Conservation (phyloP, 2,329 filamentous ascomycete species). For the Cephalotrichum gorgonifer region DNA sequence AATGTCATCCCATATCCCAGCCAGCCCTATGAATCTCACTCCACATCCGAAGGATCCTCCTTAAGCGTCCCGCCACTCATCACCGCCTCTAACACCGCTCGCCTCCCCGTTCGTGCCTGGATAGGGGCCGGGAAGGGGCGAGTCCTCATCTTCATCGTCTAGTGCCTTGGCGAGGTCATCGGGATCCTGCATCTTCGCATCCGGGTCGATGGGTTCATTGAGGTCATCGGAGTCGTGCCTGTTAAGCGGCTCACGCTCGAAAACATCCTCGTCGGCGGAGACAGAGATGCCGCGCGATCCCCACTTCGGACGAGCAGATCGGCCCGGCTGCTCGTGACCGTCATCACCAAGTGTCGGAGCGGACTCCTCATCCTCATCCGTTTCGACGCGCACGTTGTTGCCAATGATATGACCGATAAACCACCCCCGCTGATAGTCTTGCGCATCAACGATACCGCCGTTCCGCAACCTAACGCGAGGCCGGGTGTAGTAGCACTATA, state of each 20-base stretch:
- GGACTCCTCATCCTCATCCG: slow-evolving; percentile 58
- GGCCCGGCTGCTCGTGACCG: slow-evolving; percentile 9
- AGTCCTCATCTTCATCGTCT: slow-evolving; percentile 33
- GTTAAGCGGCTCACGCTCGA: slow-evolving; percentile 37
- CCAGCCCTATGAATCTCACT: no score
- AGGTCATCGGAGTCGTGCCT: slow-evolving; percentile 28
- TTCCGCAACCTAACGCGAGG: slow-evolving; percentile 88
- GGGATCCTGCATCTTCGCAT: slow-evolving; percentile 56
- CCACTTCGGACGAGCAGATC: slow-evolving; percentile 39
- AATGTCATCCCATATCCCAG: not conserved
- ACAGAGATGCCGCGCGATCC: slow-evolving; percentile 55
- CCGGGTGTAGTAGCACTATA: slow-evolving; percentile 63
- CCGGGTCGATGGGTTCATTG: slow-evolving; percentile 40
- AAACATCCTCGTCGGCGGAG: slow-evolving; percentile 52
- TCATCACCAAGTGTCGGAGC: slow-evolving; percentile 33
- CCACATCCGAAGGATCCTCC: not conserved
- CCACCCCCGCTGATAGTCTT: slow-evolving; percentile 80
- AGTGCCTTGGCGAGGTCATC: slow-evolving; percentile 53
- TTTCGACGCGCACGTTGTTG: slow-evolving; percentile 32
- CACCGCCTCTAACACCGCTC: slow-evolving; percentile 30
- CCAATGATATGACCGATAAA: slow-evolving; percentile 71
- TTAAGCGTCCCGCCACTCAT: slow-evolving; percentile 28
- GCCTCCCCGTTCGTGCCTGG: slow-evolving; percentile 16
- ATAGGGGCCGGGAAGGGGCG: slow-evolving; percentile 2
- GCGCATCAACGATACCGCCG: slow-evolving; percentile 80